phyloP scores from a whole-genome alignment of 1,139 yeast genomes.

The Hanseniaspora uvarum region DNA sequence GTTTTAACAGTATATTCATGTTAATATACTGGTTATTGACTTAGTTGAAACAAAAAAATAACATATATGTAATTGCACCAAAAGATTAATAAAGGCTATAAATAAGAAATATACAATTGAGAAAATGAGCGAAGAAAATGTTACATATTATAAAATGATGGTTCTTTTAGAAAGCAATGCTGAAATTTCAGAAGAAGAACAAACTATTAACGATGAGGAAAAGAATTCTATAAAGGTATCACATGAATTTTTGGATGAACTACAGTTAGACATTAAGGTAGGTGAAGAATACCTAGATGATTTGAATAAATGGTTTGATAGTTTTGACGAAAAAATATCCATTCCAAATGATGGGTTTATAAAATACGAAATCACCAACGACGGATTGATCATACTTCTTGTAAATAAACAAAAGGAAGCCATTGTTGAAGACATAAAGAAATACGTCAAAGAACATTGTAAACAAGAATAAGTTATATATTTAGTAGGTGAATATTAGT shows the following conservation, averaged over 20 bases:
- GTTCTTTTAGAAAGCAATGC: constrained; percentile 10
- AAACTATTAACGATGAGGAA: neutral
- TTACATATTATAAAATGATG: constrained; percentile 8
- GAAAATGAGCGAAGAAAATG: constrained; percentile 6
- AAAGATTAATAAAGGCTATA: too few relatives aligned
- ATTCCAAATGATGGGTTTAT: constrained; percentile 58
- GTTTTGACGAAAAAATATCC: constrained; percentile 50
- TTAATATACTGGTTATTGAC: too few relatives aligned
- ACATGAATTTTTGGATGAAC: constrained; percentile 17
- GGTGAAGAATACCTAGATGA: constrained; percentile 48
- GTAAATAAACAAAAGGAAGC: constrained; percentile 33
- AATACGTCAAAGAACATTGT: constrained; percentile 23
- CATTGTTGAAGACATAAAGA: constrained; percentile 26
- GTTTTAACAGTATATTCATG: too few relatives aligned
- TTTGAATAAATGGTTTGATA: constrained; percentile 51
- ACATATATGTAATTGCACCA: too few relatives aligned
- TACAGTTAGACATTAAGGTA: constrained; percentile 19
- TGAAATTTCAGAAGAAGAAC: neutral
- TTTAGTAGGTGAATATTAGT: neutral
- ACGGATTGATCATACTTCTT: constrained; percentile 55
- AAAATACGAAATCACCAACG: constrained; percentile 63
- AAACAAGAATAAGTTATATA: neutral
- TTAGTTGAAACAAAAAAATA: too few relatives aligned
- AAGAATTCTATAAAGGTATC: constrained; percentile 9
- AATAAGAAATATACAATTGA: neutral